phyloP scores from a whole-genome alignment of 2,329 filamentous ascomycete genomes.

The Botrytis medusae region DNA sequence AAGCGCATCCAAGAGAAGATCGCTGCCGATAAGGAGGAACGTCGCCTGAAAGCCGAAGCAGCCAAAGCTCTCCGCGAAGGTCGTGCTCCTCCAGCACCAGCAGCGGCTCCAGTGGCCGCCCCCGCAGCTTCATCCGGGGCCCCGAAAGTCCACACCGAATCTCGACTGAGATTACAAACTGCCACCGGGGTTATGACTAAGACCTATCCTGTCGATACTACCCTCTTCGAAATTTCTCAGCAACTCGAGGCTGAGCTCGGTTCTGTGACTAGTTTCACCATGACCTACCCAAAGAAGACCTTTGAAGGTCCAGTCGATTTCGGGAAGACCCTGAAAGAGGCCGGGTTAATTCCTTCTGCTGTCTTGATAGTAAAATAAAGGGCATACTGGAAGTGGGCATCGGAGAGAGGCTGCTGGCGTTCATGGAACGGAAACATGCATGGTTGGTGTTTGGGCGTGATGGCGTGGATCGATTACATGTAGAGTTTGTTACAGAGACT shows the following conservation, averaged over 20 bases:
- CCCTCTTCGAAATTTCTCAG: conserved; percentile 87
- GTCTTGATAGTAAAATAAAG: conserved; percentile 70
- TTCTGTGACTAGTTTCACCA: conserved; percentile 73
- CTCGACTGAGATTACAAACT: conserved; percentile 79
- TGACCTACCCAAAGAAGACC: conserved; percentile 83
- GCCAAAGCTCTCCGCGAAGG: conserved; percentile 87
- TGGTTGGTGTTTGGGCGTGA: conserved; percentile 9
- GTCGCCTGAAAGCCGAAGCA: conserved; percentile 78
- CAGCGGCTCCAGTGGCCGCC: conserved; percentile 41
- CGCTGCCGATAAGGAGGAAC: conserved; percentile 88
- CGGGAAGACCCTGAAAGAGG: conserved; percentile 88
- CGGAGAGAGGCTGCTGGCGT: neutral
- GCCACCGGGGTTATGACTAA: conserved; percentile 76
- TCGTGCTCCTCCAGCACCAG: conserved; percentile 48
- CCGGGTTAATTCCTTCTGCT: conserved; percentile 86
- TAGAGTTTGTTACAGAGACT: neutral
- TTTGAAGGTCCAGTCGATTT: conserved; percentile 72
- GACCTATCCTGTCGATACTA: conserved; percentile 84
- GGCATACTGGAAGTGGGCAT: neutral
- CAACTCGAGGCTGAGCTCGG: conserved; percentile 71
- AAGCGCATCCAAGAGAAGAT: conserved; percentile 90
- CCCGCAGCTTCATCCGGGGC: conserved; percentile 45
- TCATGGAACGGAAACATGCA: neutral
- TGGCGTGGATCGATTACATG: neutral
- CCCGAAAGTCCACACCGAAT: conserved; percentile 64